Evolutionary conservation across 139 green algal species (phyloP).

Genomic region (Chlorella ohadii): DNA sequence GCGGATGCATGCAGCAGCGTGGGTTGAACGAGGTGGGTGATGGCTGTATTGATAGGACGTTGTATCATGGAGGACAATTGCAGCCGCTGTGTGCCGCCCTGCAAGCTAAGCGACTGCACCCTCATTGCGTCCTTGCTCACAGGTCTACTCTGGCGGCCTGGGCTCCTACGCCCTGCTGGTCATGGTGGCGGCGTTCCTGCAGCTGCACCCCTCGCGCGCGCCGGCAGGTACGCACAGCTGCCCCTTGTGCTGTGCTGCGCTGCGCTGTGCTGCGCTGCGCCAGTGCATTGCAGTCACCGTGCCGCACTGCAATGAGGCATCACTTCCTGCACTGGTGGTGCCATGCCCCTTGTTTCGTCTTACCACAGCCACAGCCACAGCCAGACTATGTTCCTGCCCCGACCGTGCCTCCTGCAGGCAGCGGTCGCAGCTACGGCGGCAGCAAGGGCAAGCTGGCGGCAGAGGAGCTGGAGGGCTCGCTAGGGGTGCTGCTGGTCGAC

Average conservation of each 20-base stretch:
- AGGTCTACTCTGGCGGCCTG: constrained; percentile 94
- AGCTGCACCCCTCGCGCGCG: constrained; percentile 72
- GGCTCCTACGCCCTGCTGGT: constrained; percentile 94
- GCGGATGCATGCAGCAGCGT: constrained; percentile 93
- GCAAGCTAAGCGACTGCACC: too few species aligned
- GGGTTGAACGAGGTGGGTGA: constrained; percentile 94
- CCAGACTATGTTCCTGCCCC: neutral
- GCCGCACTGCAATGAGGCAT: too few species aligned
- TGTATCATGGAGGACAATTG: too few species aligned
- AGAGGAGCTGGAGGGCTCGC: constrained; percentile 67
- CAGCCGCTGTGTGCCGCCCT: too few species aligned
- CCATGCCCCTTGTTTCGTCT: neutral
- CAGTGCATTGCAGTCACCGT: too few species aligned
- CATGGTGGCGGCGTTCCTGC: constrained; percentile 90
- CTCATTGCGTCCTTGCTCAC: too few species aligned
- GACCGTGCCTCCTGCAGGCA: neutral
- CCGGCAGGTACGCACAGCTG: neutral
- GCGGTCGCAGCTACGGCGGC: constrained; percentile 1
- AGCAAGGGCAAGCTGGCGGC: neutral
- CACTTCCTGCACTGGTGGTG: too few species aligned
- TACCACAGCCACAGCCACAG: neutral
- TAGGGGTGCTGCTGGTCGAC: constrained; percentile 93
- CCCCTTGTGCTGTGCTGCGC: too few species aligned
- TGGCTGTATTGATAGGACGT: too few species aligned
- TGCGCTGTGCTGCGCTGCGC: too few species aligned